Evolutionary conservation across 805 yeast genomes (phyloP).

Genomic region (Metschnikowia cerradonensis): DNA sequence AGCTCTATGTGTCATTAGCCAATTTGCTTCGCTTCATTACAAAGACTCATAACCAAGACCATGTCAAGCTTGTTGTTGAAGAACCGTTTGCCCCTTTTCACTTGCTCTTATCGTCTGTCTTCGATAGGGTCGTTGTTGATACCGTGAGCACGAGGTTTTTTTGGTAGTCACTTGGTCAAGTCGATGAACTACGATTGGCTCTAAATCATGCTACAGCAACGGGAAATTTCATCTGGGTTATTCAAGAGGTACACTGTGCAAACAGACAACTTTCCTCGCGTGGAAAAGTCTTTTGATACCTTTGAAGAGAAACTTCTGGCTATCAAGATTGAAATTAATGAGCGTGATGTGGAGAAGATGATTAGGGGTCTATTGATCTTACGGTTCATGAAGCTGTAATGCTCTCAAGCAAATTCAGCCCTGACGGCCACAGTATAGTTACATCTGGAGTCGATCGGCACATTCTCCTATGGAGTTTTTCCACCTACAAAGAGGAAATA

Average conservation of each 20-base stretch:
- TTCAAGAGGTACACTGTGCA: constrained; percentile 15
- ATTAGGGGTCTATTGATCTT: constrained; percentile 6
- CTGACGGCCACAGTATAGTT: no score
- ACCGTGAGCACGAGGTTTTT: constrained; percentile 9
- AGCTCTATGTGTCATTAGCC: constrained; percentile 28
- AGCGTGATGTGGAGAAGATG: constrained; percentile 4
- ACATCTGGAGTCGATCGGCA: no score
- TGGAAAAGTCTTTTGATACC: constrained; percentile 10
- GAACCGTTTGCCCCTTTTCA: constrained; percentile 15
- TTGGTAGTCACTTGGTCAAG: constrained; percentile 20
- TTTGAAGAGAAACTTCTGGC: constrained; percentile 19
- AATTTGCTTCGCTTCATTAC: constrained; percentile 27
- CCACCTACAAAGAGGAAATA: no score
- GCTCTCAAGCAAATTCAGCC: no score
- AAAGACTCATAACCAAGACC: constrained; percentile 16
- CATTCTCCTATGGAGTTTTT: no score
- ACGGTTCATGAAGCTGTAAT: no score
- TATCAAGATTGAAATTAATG: constrained; percentile 16
- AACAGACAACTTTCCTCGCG: constrained; percentile 13
- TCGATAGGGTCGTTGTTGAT: constrained; percentile 18
- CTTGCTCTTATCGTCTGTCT: constrained; percentile 16
- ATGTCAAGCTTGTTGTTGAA: constrained; percentile 16
- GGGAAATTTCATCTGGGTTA: constrained; percentile 16
- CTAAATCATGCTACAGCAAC: constrained; percentile 26
- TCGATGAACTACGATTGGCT: constrained; percentile 29